Percentiles rank a stretch among this genome's conserved stretches.
phyloP scores from a whole-genome alignment of 495 filamentous ascomycete genomes.

The Melanomma pulvis-pyrius region DNA sequence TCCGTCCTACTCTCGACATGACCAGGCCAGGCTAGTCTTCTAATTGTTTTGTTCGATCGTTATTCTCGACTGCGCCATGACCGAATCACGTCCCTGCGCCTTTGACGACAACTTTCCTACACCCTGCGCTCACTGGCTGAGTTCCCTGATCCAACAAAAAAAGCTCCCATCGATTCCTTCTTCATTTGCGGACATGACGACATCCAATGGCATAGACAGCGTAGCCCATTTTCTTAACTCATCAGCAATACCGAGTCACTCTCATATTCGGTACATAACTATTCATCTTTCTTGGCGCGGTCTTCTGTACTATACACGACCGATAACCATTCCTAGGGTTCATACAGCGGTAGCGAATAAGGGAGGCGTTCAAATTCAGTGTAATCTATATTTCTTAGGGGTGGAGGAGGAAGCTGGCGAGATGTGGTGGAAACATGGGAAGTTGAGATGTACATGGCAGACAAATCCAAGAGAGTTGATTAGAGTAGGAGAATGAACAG shows the following conservation, averaged over 20 bases:
- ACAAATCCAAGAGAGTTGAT: neutral
- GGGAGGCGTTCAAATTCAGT: slow-evolving; percentile 30
- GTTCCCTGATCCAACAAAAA: slow-evolving; percentile 13
- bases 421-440: neutral
- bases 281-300: slow-evolving; percentile 3
- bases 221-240: slow-evolving; percentile 9
- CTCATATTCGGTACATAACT: slow-evolving; percentile 17
- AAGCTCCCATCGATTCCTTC: slow-evolving; percentile 26
- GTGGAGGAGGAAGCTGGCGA: neutral
- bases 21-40: slow-evolving; percentile 31
- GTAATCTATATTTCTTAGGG: slow-evolving; percentile 33
- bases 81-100: neutral
- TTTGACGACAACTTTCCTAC: slow-evolving; percentile 27
- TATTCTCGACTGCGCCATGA: slow-evolving; percentile 14
- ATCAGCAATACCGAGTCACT: slow-evolving; percentile 8
- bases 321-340: slow-evolving; percentile 15
- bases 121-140: slow-evolving; percentile 33
- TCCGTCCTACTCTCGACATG: slow-evolving; percentile 77
- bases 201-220: slow-evolving; percentile 34
- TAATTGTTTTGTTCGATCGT: neutral
- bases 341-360: slow-evolving; percentile 10
- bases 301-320: slow-evolving; percentile 20
- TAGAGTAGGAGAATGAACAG: neutral
- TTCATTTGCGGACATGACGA: slow-evolving; percentile 30
- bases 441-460: neutral